phyloP scores from a whole-genome alignment of 2,329 filamentous ascomycete species.

The Neonectria ditissima region DNA sequence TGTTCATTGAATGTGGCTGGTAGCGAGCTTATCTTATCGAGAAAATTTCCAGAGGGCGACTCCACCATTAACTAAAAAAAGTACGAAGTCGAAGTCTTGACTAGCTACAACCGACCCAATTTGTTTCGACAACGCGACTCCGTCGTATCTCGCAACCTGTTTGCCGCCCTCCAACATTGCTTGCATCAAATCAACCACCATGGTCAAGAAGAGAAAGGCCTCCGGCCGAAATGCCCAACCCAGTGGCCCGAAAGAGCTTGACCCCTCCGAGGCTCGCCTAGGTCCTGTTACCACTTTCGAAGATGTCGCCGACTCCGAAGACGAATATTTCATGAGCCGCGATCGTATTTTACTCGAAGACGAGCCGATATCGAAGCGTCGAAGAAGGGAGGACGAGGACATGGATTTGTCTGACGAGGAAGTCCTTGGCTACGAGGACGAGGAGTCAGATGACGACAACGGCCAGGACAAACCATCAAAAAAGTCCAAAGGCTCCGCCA shows the following conservation, averaged over 20 bases:
- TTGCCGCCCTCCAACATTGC: neutral
- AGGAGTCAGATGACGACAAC: constrained; percentile 58
- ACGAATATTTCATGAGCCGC: constrained; percentile 89
- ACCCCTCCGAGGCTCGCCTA: constrained; percentile 71
- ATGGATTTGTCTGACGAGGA: constrained; percentile 74
- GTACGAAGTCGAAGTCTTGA: constrained; percentile 3
- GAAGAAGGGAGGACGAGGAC: constrained; percentile 78
- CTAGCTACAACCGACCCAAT: neutral
- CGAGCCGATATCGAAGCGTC: constrained; percentile 80
- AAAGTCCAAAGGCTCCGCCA: constrained; percentile 51
- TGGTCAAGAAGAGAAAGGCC: constrained; percentile 80
- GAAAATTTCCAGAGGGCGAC: constrained; percentile 21
- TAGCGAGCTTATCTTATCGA: constrained; percentile 25
- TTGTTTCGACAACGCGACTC: constrained; percentile 1
- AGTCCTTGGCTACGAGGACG: constrained; percentile 63
- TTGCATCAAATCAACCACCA: constrained; percentile 47
- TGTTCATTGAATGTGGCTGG: neutral
- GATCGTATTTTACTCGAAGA: constrained; percentile 91
- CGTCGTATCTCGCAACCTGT: neutral
- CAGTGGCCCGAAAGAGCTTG: constrained; percentile 65
- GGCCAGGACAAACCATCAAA: constrained; percentile 38
- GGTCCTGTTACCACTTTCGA: constrained; percentile 73
- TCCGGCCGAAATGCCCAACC: constrained; percentile 59
- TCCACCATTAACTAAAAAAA: constrained; percentile 21
- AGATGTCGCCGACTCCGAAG: constrained; percentile 92